Conservation (phyloP, 306 rosid species). For the Quercus engelmannii region DNA sequence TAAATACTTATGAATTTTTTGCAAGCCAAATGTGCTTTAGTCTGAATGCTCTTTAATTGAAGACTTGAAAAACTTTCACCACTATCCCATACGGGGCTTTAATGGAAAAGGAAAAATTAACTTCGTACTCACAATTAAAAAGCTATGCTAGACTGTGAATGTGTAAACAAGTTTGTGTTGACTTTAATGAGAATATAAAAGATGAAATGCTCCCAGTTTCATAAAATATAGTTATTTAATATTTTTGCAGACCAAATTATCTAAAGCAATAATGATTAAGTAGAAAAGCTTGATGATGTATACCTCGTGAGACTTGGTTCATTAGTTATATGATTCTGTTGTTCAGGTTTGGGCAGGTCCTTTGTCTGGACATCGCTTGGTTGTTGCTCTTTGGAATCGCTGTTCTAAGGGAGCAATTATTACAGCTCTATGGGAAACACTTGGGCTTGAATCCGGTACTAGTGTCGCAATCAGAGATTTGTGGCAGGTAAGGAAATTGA, state of each 20-base stretch:
- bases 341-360: constrained; percentile 98
- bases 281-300: neutral
- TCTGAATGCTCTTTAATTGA: neutral
- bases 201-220: neutral
- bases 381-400: constrained; percentile 85
- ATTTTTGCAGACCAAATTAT: neutral
- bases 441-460: constrained; percentile 65
- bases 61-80: neutral
- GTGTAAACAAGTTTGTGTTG: neutral
- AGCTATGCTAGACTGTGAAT: neutral
- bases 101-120: neutral
- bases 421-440: constrained; percentile 57
- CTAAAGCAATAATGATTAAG: neutral
- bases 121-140: neutral
- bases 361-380: constrained; percentile 60
- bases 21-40: neutral
- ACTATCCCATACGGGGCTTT: neutral
- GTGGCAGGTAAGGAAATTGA: constrained; percentile 72
- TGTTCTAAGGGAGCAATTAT: constrained; percentile 54
- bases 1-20: neutral
- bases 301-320: neutral
- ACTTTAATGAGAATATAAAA: neutral
- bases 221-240: neutral
- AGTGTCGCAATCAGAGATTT: constrained; percentile 70
- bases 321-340: constrained; percentile 1